Evolutionary conservation across 768 basidiomycete species (phyloP), one percentile per base, ranked within the genome.

Genomic region (Porpolomopsis calyptriformis): DNA sequence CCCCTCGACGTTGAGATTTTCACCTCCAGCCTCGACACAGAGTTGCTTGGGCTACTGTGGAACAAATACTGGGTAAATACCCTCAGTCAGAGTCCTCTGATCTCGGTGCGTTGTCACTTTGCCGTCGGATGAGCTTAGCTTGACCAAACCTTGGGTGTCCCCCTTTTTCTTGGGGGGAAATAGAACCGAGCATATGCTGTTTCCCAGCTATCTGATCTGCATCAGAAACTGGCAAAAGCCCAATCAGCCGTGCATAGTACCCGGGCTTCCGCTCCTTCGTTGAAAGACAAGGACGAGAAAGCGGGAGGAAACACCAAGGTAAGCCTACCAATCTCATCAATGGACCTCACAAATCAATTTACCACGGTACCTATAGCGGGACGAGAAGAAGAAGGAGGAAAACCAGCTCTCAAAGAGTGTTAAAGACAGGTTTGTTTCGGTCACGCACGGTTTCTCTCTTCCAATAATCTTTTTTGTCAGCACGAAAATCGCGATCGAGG

Each of bases 31-130:
- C 66, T 93, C 41, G 96, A 99, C 60, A 82, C 80, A 24, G 81
- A 92, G 56, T 67, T 99, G 2, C 72, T 99, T 35, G 87, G 86
- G 18, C 66, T 93, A 58, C 65, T 99, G 45, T 98, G 94, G 94
- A 98, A 99, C 66, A 98, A 97, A 65, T 99, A 99, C 56, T 99
- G 96, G 96, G 90, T 96, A 20, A 92, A 92, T 56, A 99, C 96
- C 2, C 71, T 99, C 31, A 90, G 87, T 55, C 88, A 90, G 58
- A 94, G 89, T 57, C 85, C 92, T 4, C 63, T 98, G 40, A 85
- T 97, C 42, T 91, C 91, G 18, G 94, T 97, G 47, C 24, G 80
- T 61, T 24, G 11, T 12, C 24, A 24, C 10, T 23, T 33, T 20
- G 1, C 10, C 38, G 19, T 7, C 26, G 39, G n/a, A 11, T 27